A percentile compares a stretch with the other conserved stretches of the same genome.
These are phyloP conservation scores for Heritiera littoralis DNA, from an alignment of 345 rosid genomes.

Conservation along the genomic window DNA sequence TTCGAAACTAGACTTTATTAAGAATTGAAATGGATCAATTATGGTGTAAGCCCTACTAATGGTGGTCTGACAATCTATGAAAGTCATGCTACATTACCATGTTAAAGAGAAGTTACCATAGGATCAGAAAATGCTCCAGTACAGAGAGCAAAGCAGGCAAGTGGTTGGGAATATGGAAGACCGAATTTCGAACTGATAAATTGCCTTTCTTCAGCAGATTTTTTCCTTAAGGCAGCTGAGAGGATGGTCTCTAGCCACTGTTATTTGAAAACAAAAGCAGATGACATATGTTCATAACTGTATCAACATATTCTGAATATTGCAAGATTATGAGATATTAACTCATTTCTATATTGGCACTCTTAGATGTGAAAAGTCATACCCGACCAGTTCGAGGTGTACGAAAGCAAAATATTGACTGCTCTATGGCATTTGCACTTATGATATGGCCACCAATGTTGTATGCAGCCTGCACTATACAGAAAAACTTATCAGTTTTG, in stretches of 20 bases:
- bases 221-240: conserved; percentile 74
- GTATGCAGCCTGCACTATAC: conserved; percentile 85
- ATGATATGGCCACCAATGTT: conserved; percentile 78
- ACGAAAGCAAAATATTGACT: conserved; percentile 69
- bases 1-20: background rate
- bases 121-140: conserved; percentile 88
- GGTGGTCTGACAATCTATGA: no score
- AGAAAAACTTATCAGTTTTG: conserved; percentile 36
- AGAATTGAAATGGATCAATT: background rate
- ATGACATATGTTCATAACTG: background rate
- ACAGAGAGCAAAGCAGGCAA: conserved; percentile 81
- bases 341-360: background rate
- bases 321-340: background rate
- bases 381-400: conserved; percentile 79
- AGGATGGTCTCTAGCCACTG: conserved; percentile 91
- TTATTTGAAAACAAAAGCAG: conserved; percentile 21
- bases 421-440: conserved; percentile 85
- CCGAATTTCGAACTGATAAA: conserved; percentile 57
- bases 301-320: background rate
- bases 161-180: conserved; percentile 54
- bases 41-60: background rate
- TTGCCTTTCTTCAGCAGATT: conserved; percentile 68
- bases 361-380: conserved; percentile 14
- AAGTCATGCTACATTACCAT: background rate
- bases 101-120: conserved; percentile 48